These are phyloP conservation scores for Sporisorium reilianum DNA, from an alignment of 1,284 basidiomycete genomes.

Conservation along the genomic window DNA sequence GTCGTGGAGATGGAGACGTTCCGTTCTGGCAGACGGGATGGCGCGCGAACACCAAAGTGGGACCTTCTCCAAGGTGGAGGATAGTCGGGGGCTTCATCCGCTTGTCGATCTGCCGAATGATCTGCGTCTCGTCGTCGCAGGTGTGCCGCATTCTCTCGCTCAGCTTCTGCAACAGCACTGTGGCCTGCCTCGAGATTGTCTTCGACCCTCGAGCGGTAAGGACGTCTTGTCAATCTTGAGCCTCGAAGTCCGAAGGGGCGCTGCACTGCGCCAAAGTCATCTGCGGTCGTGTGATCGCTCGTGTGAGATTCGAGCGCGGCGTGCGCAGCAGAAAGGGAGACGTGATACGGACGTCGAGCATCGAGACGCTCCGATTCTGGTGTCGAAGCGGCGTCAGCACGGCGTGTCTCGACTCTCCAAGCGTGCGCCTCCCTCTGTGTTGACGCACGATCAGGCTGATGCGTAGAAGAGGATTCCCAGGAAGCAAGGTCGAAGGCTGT, in stretches of 20 bases:
- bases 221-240: background rate
- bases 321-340: background rate
- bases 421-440: background rate
- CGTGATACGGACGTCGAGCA: too few relatives aligned
- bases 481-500: background rate
- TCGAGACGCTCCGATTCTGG: background rate
- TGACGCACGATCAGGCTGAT: background rate
- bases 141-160: background rate
- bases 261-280: slow-evolving; percentile 15
- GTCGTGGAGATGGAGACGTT: slow-evolving; percentile 1
- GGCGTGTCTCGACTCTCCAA: background rate
- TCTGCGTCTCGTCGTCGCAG: slow-evolving; percentile 1
- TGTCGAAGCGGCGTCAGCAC: background rate
- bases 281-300: background rate
- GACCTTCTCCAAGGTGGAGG: slow-evolving; percentile 22
- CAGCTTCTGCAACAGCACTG: background rate
- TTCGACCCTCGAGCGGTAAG: slow-evolving; percentile 6
- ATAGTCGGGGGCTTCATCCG: background rate
- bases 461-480: background rate
- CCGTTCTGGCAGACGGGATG: slow-evolving; percentile 13
- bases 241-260: slow-evolving; percentile 16
- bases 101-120: background rate
- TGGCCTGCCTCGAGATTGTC: background rate
- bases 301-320: background rate
- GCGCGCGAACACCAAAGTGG: slow-evolving; percentile 24